Percentiles rank a stretch among this genome's conserved stretches.
Conservation (phyloP, 78 protist genomes). For the Tieghemostelium lacteum region DNA sequence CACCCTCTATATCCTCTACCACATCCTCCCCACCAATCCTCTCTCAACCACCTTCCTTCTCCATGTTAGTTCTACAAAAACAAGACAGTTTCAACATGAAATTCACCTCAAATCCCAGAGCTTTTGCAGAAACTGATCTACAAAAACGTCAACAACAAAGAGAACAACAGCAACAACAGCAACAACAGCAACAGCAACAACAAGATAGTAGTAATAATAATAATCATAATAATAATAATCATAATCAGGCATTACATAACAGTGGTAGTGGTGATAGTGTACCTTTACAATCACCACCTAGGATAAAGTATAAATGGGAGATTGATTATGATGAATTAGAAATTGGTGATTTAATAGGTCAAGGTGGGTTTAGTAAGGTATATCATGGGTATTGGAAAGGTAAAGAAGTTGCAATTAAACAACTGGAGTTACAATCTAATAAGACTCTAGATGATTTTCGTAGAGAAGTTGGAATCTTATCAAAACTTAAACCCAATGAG, state of each 20-base stretch:
- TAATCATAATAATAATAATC: not conserved
- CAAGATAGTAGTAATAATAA: not conserved
- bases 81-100: not conserved
- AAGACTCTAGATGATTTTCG: conserved; percentile 63
- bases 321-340: conserved; percentile 60
- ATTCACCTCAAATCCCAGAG: conserved; percentile 34
- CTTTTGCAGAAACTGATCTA: conserved; percentile 12
- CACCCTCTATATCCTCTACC: not conserved
- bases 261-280: not conserved
- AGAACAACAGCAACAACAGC: not conserved
- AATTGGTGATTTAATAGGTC: conserved; percentile 40
- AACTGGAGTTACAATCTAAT: conserved; percentile 45
- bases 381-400: conserved; percentile 58
- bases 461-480: conserved; percentile 51
- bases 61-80: not conserved
- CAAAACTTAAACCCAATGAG: conserved; percentile 59
- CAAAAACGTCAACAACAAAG: not conserved
- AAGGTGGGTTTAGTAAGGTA: conserved; percentile 71
- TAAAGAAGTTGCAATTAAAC: conserved; percentile 71
- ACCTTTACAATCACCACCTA: not conserved
- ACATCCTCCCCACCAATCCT: not conserved
- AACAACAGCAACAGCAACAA: not conserved
- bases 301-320: conserved; percentile 51
- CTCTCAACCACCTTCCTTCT: not conserved
- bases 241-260: not conserved